Evolutionary conservation across 1,139 yeast species (phyloP), one percentile per base, ranked within the genome.

Genomic region (Hyphopichia wangnamkhiaoensis): DNA sequence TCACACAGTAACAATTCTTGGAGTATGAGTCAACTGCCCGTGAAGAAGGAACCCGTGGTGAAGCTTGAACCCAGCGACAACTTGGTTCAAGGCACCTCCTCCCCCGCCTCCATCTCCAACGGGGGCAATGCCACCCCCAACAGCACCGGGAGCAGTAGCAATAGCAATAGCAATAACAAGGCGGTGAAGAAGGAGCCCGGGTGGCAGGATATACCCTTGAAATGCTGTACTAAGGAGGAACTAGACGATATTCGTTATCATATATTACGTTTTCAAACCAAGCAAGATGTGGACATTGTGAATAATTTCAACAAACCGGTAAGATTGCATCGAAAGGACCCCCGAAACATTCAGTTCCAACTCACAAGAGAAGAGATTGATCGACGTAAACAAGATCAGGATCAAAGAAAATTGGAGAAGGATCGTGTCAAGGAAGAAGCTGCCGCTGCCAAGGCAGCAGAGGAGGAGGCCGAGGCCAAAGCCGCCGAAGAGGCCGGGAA

Each of bases 301-400:
- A 69, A 71, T 27, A 82, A 82, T 47, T 91, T 91, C 59, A 82
- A 80, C 37, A 76, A 78, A 43, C 98, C 98, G 0, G 84, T 91
- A 14, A 71, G 96, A 49, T 69, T 91, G 54, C 96, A 90, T 59
- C 76, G 98, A 50, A 90, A 91, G 58, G 98, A 91, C 60, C 96
- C 98, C 1, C 77, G 90, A 51, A 88, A 88, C 56, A 71, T 91
- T 58, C 96, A 88, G 57, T 87, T 86, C 55, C 96, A 88, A 61
- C 67, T 87, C 50, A 84, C 85, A 2, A 56, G 83, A 47, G 70
- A 76, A 49, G 88, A 82, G 48, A 65, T 79, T 40, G 91, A 68
- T 53, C 77, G 67, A 60, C 77, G 71, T 61, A 80, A 68, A 40
- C 74, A 74, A 48, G 85, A 78, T 35, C 79, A 74, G 32, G 62